Percentiles rank a stretch among this genome's conserved stretches.
Evolutionary conservation across 2,329 filamentous ascomycete genomes (phyloP).

Genomic region (Aspergillus glaucus): DNA sequence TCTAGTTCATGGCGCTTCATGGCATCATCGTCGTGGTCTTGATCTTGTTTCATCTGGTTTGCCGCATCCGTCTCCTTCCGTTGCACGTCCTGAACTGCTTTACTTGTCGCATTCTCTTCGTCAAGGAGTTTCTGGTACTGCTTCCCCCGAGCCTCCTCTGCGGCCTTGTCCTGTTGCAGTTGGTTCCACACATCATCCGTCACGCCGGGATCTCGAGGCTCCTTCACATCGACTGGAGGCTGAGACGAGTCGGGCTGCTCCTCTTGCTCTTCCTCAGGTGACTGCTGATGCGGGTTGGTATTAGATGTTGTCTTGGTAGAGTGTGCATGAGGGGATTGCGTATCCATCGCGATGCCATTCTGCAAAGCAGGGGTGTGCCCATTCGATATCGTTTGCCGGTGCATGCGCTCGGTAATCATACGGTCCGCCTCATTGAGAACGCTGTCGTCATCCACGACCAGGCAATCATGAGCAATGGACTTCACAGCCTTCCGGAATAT

Average conservation of each 20-base stretch:
- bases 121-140: neutral
- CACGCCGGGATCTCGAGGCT: slow-evolving; percentile 15
- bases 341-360: too few relatives aligned
- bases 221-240: too few relatives aligned
- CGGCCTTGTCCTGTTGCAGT: slow-evolving; percentile 12
- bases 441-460: neutral
- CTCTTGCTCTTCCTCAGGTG: too few relatives aligned
- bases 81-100: neutral
- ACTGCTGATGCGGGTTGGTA: neutral
- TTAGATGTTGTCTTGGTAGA: too few relatives aligned
- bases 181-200: slow-evolving; percentile 19
- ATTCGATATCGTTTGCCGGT: neutral
- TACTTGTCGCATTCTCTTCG: neutral
- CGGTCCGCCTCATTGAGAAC: slow-evolving; percentile 2
- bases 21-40: slow-evolving; percentile 7
- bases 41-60: slow-evolving; percentile 1
- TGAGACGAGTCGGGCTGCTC: too few relatives aligned
- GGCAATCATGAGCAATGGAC: neutral
- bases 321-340: neutral
- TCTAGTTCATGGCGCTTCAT: slow-evolving; percentile 27
- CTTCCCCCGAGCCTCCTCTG: neutral
- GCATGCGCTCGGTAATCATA: slow-evolving; percentile 12
- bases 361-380: neutral
- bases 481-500: slow-evolving; percentile 38
- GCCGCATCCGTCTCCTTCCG: neutral